Conservation (phyloP, 108 stramenopile genomes). For the Parietichytrium sp. region DNA sequence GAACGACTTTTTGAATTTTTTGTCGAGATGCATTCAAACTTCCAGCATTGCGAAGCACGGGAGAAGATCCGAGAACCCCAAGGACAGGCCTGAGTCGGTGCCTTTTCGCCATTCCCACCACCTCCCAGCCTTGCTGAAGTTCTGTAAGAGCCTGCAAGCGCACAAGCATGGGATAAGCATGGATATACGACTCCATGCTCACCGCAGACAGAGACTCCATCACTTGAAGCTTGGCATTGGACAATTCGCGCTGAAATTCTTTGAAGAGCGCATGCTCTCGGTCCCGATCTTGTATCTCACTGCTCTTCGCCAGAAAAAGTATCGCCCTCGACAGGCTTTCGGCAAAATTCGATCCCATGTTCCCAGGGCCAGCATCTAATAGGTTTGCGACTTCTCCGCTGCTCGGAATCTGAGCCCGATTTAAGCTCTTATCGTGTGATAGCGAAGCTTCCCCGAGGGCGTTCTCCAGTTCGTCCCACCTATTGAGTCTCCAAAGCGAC, state of each 20-base stretch:
- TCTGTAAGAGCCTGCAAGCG: conserved; percentile 38
- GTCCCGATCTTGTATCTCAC: background rate
- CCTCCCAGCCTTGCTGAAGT: background rate
- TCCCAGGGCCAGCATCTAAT: conserved; percentile 26
- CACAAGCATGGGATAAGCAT: conserved; percentile 42
- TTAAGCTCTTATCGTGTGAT: background rate
- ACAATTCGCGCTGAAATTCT: background rate
- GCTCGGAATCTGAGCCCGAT: background rate
- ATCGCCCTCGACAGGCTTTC: background rate
- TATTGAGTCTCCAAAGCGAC: background rate
- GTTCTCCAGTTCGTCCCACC: background rate
- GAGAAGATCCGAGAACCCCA: background rate
- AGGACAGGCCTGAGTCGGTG: background rate
- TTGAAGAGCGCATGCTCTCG: background rate
- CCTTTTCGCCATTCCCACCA: conserved; percentile 3
- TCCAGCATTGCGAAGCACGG: too few species aligned
- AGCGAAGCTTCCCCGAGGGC: too few species aligned
- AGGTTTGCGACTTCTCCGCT: background rate
- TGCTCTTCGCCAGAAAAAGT: background rate
- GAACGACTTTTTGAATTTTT: background rate
- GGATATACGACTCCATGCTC: conserved; percentile 44
- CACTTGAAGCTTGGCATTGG: conserved; percentile 6
- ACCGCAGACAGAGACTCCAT: conserved; percentile 42
- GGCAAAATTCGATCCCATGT: background rate
- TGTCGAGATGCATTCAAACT: background rate